Base-by-base conservation (phyloP, 805 yeast genomes). In the Candida saitoana region DNA sequence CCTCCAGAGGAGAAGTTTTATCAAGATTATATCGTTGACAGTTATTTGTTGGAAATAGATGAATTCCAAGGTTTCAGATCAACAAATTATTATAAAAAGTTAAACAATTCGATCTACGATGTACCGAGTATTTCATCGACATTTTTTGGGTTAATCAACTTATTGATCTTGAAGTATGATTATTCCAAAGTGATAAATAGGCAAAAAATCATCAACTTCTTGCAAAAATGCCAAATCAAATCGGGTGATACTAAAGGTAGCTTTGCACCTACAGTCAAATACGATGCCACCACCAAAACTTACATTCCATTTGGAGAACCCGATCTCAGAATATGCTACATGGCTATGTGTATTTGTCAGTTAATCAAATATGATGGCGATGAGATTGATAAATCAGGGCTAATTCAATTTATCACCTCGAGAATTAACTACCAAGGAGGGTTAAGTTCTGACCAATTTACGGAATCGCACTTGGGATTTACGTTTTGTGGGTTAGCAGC, bases 381-480 rank as follows among this genome's bases (percentile, higher is more conserved):
- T 36, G 79, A 71, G 45, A 67, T 84, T 24, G 69, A 84, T 48
- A 47, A 66, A 0, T 65, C 52, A 0, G 46, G 44, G 3, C 54
- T 85, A 22, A 55, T 56, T 3, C 42, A 45, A 0, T 80, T 70
- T 54, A 49, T 70, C 4, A 32, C 55, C 3, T 41, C 37, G 5
- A 43, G 67, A 32, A 44, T 62, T 19, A 58, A 54, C 41, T 72
- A 61, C 49, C 80, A 76, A 52, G 97, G 97, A 1, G 97, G 96
- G 0, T 61, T 87, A 36, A 84, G 90, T 4, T 73, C 75, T 18
- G 35, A 46, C 5, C 59, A 65, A 3, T 54, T 56, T 30, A 62
- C 69, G 11, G 99, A 91, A 59, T 70, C 89, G 2, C 97, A 91
- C 62, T 81, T 88, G 5, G 99, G 98, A 0, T 71, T 85, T 45